Percentiles rank a stretch among this genome's conserved stretches.
phyloP scores from a whole-genome alignment of 2,329 filamentous ascomycete species.

The Penicillium corylophilum region DNA sequence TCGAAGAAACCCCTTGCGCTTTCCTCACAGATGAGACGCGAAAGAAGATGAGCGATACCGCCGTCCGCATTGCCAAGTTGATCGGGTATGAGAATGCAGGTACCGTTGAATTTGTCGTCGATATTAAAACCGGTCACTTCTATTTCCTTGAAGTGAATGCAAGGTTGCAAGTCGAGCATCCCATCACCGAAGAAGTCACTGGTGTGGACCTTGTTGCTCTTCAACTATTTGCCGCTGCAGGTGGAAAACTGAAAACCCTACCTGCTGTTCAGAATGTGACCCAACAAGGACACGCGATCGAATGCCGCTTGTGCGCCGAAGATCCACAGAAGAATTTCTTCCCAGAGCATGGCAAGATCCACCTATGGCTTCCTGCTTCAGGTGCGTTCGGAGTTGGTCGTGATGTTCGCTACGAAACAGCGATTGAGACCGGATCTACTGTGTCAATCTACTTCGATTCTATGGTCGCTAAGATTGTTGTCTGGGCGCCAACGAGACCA shows the following conservation, averaged over 20 bases:
- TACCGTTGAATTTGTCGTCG: conserved; percentile 50
- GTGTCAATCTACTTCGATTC: conserved; percentile 51
- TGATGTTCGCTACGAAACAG: conserved; percentile 45
- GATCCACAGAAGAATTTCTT: conserved; percentile 41
- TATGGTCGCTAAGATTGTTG: conserved; percentile 49
- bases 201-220: conserved; percentile 42
- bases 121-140: conserved; percentile 38
- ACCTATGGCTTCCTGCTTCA: conserved; percentile 33
- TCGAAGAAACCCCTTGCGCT: conserved; percentile 49
- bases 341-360: conserved; percentile 38
- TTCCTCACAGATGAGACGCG: conserved; percentile 35
- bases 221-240: conserved; percentile 39
- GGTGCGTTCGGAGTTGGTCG: conserved; percentile 10
- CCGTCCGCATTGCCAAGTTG: conserved; percentile 38
- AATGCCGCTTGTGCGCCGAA: conserved; percentile 48
- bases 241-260: conserved; percentile 25
- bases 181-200: conserved; percentile 43
- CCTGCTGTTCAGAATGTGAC: conserved; percentile 16
- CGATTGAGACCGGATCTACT: conserved; percentile 36
- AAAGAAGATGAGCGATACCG: conserved; percentile 37
- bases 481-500: conserved; percentile 42
- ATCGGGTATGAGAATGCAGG: conserved; percentile 46
- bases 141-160: conserved; percentile 54
- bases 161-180: conserved; percentile 52
- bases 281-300: conserved; percentile 44